These are phyloP conservation scores for Fonsecaea pedrosoi DNA, from an alignment of 2,329 filamentous ascomycete genomes.

Conservation along the genomic window DNA sequence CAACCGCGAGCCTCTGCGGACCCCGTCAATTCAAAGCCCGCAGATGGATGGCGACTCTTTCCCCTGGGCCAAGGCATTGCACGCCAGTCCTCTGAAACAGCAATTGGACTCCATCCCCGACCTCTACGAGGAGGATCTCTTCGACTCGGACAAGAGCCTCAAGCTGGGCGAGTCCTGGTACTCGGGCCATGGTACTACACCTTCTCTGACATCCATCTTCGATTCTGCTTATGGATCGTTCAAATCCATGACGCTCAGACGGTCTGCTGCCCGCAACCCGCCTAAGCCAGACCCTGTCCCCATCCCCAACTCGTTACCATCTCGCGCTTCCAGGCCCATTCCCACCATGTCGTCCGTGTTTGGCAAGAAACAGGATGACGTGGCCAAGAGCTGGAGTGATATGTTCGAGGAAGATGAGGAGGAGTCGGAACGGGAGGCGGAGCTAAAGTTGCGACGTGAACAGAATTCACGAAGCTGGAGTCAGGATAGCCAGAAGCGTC, in stretches of 20 bases:
- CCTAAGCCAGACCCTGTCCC: conserved; percentile 68
- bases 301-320: conserved; percentile 78
- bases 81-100: conserved; percentile 74
- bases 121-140: conserved; percentile 83
- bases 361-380: conserved; percentile 76
- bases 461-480: conserved; percentile 80
- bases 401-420: conserved; percentile 96
- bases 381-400: conserved; percentile 99
- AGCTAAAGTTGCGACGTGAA: conserved; percentile 64
- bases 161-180: conserved; percentile 71
- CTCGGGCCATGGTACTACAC: conserved; percentile 75
- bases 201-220: conserved; percentile 81
- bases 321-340: conserved; percentile 66
- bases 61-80: conserved; percentile 91
- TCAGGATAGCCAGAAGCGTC: conserved; percentile 69
- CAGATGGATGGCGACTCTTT: conserved; percentile 80
- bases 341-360: conserved; percentile 81
- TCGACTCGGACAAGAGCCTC: conserved; percentile 72
- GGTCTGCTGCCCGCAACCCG: conserved; percentile 47
- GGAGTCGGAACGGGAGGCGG: conserved; percentile 68
- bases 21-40: conserved; percentile 90
- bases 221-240: conserved; percentile 86
- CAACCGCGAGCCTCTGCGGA: conserved; percentile 93
- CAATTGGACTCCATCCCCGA: conserved; percentile 86
- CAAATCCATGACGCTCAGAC: conserved; percentile 69